Evolutionary conservation across 306 rosid species (phyloP).

Genomic region (Alnus rubra): DNA sequence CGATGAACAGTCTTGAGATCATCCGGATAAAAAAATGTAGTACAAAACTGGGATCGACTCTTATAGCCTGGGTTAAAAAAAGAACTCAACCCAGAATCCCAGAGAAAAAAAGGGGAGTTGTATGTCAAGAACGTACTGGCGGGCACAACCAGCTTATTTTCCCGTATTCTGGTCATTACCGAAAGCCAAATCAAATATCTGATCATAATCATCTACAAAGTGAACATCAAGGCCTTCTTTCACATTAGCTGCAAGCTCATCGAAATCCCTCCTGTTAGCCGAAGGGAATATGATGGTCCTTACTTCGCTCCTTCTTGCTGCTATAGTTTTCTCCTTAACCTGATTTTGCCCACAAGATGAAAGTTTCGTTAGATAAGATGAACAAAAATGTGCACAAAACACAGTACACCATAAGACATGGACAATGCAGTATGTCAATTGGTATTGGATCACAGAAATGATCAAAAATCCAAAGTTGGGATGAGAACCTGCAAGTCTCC

Average conservation of each 20-base stretch:
- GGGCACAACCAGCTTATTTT: constrained; percentile 28
- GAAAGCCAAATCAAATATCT: constrained; percentile 77
- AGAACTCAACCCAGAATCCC: background rate
- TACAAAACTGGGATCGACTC: constrained; percentile 38
- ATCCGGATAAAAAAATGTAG: background rate
- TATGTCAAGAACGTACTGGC: constrained; percentile 17
- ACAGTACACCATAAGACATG: constrained; percentile 4
- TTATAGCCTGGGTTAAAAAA: constrained; percentile 27
- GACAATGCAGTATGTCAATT: background rate
- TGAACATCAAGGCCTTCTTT: constrained; percentile 95
- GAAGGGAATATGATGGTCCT: constrained; percentile 88
- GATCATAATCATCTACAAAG: constrained; percentile 82
- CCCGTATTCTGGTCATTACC: constrained; percentile 35
- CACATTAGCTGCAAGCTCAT: constrained; percentile 83
- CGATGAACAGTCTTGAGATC: background rate
- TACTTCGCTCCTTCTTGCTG: constrained; percentile 87
- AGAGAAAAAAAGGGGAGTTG: constrained; percentile 21
- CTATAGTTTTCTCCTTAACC: constrained; percentile 99
- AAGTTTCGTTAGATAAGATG: constrained; percentile 23
- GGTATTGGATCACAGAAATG: background rate
- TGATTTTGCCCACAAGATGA: constrained; percentile 38
- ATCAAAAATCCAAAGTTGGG: background rate
- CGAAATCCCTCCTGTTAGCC: constrained; percentile 88
- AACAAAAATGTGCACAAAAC: constrained; percentile 6
- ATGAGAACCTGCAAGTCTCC: background rate